Evolutionary conservation across 768 basidiomycete species (phyloP).

Genomic region (Mycena filopes): DNA sequence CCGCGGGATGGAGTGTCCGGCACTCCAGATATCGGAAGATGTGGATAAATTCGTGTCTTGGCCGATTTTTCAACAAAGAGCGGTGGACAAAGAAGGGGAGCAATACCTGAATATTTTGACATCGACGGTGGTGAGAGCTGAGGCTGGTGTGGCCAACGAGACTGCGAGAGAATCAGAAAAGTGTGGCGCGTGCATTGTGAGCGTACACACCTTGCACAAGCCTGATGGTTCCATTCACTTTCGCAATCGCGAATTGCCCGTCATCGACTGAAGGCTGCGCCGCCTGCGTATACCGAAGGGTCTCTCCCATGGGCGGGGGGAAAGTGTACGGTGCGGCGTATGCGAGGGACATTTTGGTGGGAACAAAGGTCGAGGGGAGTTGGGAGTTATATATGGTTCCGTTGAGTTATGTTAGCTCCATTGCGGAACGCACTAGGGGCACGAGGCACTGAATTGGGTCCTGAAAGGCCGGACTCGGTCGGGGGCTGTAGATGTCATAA

Average conservation of each 20-base stretch:
- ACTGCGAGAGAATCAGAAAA: slow-evolving; percentile 41
- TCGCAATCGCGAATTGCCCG: slow-evolving; percentile 65
- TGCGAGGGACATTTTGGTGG: slow-evolving; percentile 18
- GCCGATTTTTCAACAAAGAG: background rate
- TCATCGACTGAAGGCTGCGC: slow-evolving; percentile 30
- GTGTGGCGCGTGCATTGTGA: background rate
- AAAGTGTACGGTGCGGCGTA: slow-evolving; percentile 14
- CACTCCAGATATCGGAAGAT: slow-evolving; percentile 67
- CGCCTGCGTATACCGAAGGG: slow-evolving; percentile 2
- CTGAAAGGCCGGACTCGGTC: background rate
- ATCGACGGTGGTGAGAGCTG: slow-evolving; percentile 57
- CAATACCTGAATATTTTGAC: slow-evolving; percentile 56
- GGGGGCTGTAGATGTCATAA: slow-evolving; percentile 12
- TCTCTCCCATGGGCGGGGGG: background rate
- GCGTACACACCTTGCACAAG: slow-evolving; percentile 72
- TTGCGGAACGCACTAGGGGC: slow-evolving; percentile 14
- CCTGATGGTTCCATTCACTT: slow-evolving; percentile 64
- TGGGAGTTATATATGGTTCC: slow-evolving; percentile 10
- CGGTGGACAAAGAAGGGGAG: background rate
- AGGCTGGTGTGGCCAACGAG: slow-evolving; percentile 51
- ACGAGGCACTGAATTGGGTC: slow-evolving; percentile 25
- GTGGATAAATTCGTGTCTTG: slow-evolving; percentile 69
- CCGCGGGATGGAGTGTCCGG: slow-evolving; percentile 57
- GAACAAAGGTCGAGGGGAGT: background rate
- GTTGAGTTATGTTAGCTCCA: slow-evolving; percentile 18